Conservation (phyloP, 441 rosid genomes). For the Mallotus japonicus region DNA sequence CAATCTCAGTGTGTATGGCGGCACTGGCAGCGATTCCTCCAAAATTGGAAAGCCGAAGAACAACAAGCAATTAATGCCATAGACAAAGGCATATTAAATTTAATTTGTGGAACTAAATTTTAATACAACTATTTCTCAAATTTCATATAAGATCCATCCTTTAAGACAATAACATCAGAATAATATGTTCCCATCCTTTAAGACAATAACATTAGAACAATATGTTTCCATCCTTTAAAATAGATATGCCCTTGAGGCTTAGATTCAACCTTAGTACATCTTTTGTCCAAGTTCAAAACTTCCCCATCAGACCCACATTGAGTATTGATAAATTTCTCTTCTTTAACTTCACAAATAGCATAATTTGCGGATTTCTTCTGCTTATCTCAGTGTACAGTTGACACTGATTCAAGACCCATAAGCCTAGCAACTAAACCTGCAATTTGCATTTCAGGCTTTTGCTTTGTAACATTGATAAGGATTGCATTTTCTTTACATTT, state of each 20-base stretch:
- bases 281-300: constrained; percentile 36
- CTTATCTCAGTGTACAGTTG: constrained; percentile 54
- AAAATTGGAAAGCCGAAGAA: too few species aligned
- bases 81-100: too few species aligned
- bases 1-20: too few species aligned
- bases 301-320: constrained; percentile 23
- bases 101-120: too few species aligned
- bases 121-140: too few species aligned
- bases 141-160: too few species aligned
- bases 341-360: constrained; percentile 29
- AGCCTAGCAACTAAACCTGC: constrained; percentile 85
- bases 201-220: too few species aligned
- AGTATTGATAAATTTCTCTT: constrained; percentile 23
- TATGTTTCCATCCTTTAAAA: too few species aligned
- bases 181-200: too few species aligned
- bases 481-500: constrained; percentile 39
- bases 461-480: constrained; percentile 26
- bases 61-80: too few species aligned
- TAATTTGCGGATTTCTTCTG: constrained; percentile 38
- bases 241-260: constrained; percentile 57
- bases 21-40: too few species aligned
- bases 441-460: constrained; percentile 58
- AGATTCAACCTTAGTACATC: constrained; percentile 37
- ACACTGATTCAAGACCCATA: constrained; percentile 96
- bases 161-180: background rate